These are phyloP conservation scores for Fusarium multiceps DNA, from an alignment of 2,329 filamentous ascomycete genomes.

Conservation along the genomic window DNA sequence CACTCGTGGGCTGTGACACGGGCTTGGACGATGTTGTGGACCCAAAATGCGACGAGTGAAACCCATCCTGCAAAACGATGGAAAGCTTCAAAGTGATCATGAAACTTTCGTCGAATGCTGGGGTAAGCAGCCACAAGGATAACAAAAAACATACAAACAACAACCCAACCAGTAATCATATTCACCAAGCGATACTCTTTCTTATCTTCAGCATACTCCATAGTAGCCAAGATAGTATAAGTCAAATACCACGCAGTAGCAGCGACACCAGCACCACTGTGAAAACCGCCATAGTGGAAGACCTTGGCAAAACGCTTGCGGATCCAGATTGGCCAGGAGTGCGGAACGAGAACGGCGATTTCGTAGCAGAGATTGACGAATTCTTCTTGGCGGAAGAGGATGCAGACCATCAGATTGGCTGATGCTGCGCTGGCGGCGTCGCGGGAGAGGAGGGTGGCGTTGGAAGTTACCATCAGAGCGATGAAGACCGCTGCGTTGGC, in stretches of 20 bases:
- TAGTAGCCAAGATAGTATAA: conserved; percentile 12
- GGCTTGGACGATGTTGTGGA: conserved; percentile 20
- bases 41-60: conserved; percentile 4
- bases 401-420: conserved; percentile 25
- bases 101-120: conserved; percentile 14
- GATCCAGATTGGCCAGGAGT: conserved; percentile 8
- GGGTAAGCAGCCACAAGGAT: conserved; percentile 15
- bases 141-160: conserved; percentile 14
- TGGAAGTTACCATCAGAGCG: background rate
- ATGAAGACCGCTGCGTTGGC: background rate
- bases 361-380: conserved; percentile 23
- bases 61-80: conserved; percentile 23
- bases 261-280: conserved; percentile 20
- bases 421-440: conserved; percentile 22
- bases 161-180: conserved; percentile 18
- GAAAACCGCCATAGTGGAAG: conserved; percentile 19
- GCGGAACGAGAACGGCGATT: conserved; percentile 10
- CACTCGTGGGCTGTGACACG: conserved; percentile 15
- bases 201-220: conserved; percentile 3
- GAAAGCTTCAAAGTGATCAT: conserved; percentile 19
- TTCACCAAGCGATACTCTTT: conserved; percentile 4
- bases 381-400: conserved; percentile 18
- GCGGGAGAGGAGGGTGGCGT: background rate
- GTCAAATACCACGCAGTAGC: conserved; percentile 10
- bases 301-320: conserved; percentile 11